Percentiles rank a stretch among this genome's conserved stretches.
These are phyloP conservation scores for Zymoseptoria passerinii DNA, from an alignment of 2,329 filamentous ascomycete genomes.

Conservation along the genomic window DNA sequence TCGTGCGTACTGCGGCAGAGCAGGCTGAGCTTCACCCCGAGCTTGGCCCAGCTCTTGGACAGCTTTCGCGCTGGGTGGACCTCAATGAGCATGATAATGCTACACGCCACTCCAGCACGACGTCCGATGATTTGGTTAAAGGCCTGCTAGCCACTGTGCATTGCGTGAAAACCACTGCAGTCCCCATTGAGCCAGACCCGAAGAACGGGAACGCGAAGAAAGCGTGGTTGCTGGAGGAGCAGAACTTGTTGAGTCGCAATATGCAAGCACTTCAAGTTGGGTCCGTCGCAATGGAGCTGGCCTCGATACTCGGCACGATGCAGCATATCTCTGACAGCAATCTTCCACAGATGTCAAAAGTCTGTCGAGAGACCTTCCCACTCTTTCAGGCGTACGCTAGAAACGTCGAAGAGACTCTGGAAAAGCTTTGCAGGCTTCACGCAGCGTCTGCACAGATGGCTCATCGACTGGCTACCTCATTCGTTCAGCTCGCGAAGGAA, in stretches of 20 bases:
- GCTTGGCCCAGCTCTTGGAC: conserved; percentile 18
- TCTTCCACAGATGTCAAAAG: not conserved
- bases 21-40: conserved; percentile 8
- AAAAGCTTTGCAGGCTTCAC: conserved; percentile 57
- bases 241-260: not conserved
- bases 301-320: not conserved
- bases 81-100: conserved; percentile 8
- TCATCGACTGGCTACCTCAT: conserved; percentile 66
- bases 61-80: conserved; percentile 24
- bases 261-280: conserved; percentile 1
- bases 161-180: not conserved
- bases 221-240: conserved; percentile 48
- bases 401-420: conserved; percentile 52
- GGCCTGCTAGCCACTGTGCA: not conserved
- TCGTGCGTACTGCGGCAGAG: not conserved
- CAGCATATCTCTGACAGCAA: not conserved
- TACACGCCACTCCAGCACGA: not conserved
- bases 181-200: not conserved
- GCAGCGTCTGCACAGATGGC: conserved; percentile 64
- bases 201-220: conserved; percentile 51
- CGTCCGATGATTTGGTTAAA: not conserved
- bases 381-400: conserved; percentile 65
- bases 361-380: conserved; percentile 43
- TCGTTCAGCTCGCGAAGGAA: conserved; percentile 68
- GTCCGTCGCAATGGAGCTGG: not conserved